Base-by-base conservation (phyloP, 805 yeast genomes). In the Ogataea naganishii region DNA sequence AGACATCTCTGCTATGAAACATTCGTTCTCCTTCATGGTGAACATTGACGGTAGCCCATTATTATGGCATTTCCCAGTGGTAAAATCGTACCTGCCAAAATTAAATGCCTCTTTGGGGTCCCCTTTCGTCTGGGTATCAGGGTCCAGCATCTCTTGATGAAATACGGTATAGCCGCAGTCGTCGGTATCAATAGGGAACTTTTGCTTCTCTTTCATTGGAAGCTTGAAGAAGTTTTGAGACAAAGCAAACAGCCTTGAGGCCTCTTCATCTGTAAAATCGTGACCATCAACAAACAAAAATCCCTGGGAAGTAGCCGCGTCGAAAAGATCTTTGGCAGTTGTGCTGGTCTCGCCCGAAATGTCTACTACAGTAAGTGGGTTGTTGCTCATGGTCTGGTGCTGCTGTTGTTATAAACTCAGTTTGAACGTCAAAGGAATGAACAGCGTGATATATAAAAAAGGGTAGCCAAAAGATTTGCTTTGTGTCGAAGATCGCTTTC, bases 91-190 rank as follows among this genome's bases (percentile, higher is more conserved):
- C 15, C 56, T 49, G 18, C 75, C 72, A 41, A 79, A 69, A 44
- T 81, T 80, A 54, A 75, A 69, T 0, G 80, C 83, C 47, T 75
- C 80, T 42, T 75, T 75, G 22, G 76, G 79, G 47, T 75, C 82
- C 5, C 79, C 78, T 18, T 49, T 42, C 27, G 37, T 43, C 23
- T 44, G 48, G 23, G 41, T 38, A 13, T 47, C 47, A 4, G 58
- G 54, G 33, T 58, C 64, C 8, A 57, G 44, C 43, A 60, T 72
- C 46, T 77, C 85, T 24, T 63, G 69, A 12, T 69, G 68, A 26
- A 47, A 53, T 25, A 51, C 44, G n/a, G 68, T 59, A 41, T 68
- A 68, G 2, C 74, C 74, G 39, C 60, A 62, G 43, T 67, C 65
- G 12, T 56, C 51, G 9, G 34, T 42, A 27, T 55, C 60, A 15